Conservation (phyloP, 345 rosid species). For the Boechera stricta region DNA sequence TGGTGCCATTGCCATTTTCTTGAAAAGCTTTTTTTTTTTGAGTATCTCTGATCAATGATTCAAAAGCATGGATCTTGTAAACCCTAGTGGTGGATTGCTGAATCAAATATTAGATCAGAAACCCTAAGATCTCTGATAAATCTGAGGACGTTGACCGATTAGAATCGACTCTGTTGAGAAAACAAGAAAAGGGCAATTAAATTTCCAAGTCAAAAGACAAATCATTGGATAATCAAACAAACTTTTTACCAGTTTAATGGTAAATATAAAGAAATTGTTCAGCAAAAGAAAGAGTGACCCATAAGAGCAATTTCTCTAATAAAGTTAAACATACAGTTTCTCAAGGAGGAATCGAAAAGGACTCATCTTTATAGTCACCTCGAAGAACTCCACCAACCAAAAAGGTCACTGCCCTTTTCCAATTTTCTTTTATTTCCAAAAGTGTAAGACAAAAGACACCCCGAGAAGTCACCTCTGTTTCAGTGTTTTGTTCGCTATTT, state of each 20-base stretch:
- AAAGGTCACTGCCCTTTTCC: too few species aligned
- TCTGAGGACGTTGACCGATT: not conserved
- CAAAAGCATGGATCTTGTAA: conserved; percentile 14
- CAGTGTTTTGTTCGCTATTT: too few species aligned
- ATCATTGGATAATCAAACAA: not conserved
- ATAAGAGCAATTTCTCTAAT: too few species aligned
- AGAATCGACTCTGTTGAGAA: not conserved
- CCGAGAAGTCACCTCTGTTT: too few species aligned
- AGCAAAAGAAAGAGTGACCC: too few species aligned
- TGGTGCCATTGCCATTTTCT: conserved; percentile 68
- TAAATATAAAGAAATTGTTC: not conserved
- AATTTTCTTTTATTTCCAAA: too few species aligned
- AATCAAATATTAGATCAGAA: too few species aligned
- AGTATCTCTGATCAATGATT: not conserved
- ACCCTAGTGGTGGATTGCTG: not conserved
- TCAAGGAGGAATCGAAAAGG: too few species aligned
- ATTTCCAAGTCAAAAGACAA: not conserved
- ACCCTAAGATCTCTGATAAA: not conserved
- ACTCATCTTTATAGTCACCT: too few species aligned
- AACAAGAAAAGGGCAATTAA: not conserved
- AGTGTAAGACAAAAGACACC: too few species aligned
- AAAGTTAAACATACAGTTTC: too few species aligned
- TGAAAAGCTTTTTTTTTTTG: not conserved
- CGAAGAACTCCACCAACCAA: too few species aligned
- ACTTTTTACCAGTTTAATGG: not conserved